phyloP scores from a whole-genome alignment of 768 basidiomycete species.

The Clathrus columnatus region DNA sequence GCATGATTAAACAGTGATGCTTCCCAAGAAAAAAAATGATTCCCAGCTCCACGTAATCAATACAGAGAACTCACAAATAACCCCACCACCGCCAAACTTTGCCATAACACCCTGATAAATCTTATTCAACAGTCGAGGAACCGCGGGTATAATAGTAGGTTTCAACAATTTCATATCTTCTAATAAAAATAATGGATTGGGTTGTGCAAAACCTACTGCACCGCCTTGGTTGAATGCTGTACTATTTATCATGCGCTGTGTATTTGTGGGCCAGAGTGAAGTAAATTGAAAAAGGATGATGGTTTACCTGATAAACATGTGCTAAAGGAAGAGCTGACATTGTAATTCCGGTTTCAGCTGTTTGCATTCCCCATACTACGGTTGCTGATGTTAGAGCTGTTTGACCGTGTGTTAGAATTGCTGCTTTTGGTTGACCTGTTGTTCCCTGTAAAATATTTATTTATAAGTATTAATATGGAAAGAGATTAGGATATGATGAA shows the following conservation, averaged over 20 bases:
- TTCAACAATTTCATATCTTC: conserved; percentile 82
- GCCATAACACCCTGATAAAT: conserved; percentile 77
- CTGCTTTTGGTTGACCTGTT: conserved; percentile 80
- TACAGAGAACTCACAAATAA: not conserved
- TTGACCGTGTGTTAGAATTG: conserved; percentile 62
- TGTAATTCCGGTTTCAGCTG: conserved; percentile 32
- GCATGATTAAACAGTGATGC: conserved; percentile 77
- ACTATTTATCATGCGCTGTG: conserved; percentile 47
- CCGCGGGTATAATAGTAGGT: conserved; percentile 76
- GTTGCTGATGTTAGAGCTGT: conserved; percentile 52
- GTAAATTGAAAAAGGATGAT: conserved; percentile 7
- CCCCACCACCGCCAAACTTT: conserved; percentile 40
- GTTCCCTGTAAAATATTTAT: conserved; percentile 69
- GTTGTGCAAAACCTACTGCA: conserved; percentile 78
- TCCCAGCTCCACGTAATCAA: not conserved
- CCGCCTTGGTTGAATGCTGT: conserved; percentile 50
- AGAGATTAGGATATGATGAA: not conserved
- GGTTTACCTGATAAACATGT: conserved; percentile 81
- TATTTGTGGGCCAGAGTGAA: not conserved
- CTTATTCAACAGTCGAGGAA: conserved; percentile 82
- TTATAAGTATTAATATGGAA: too few species aligned
- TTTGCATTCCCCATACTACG: conserved; percentile 44
- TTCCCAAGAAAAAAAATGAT: conserved; percentile 25
- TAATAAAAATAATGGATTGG: conserved; percentile 79
- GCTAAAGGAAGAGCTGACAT: conserved; percentile 81